Base-by-base conservation (phyloP, 192 early-diverging fungal species). In the Backusella parvicylindrica region DNA sequence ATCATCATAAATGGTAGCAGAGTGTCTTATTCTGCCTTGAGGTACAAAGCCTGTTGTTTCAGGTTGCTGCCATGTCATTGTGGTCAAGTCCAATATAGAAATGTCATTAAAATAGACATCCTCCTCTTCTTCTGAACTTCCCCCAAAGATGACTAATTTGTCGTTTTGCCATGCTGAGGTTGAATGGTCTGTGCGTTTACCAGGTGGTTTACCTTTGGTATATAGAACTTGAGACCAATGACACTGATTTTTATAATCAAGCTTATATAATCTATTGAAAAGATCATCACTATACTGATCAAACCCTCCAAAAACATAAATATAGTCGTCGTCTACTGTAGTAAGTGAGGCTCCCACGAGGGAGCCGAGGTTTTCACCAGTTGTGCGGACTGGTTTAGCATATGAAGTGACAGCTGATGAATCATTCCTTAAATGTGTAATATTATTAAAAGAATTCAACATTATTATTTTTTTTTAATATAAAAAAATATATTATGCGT, bases 211-310 rank as follows among this genome's bases (percentile, higher is more conserved):
- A 23, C 86, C 88, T 26, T 86, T 87, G 36, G 84, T 84, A 56
- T 86, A 83, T 23, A 87, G 81, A 15, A 90, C 70, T 31, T 80
- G 79, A 6, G 71, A 74, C 91, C 91, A 92, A 40, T 73, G 50
- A 13, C 56, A 78, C 18, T 53, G 67, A 68, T 78, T 75, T 8
- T 82, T 79, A 12, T 84, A 75, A 6, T 84, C 81, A 1, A 91
- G 75, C n/a, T 79, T 78, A 72, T 87, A 87, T 18, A 92, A 74
- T 70, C 87, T 86, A 70, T 92, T 90, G 78, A 86, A 91, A 32
- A 92, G 89, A 43, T 89, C 90, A 74, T 90, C 89, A 12, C 85
- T 89, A 69, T 90, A 92, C 43, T 86, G 83, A 70, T 92, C 76
- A 71, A 92, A 92, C 0, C 91, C 89, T 35, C 85, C 88, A 83